Evolutionary conservation across 805 yeast genomes (phyloP), one percentile per base, ranked within the genome.

Genomic region (Pichia paraexigua): DNA sequence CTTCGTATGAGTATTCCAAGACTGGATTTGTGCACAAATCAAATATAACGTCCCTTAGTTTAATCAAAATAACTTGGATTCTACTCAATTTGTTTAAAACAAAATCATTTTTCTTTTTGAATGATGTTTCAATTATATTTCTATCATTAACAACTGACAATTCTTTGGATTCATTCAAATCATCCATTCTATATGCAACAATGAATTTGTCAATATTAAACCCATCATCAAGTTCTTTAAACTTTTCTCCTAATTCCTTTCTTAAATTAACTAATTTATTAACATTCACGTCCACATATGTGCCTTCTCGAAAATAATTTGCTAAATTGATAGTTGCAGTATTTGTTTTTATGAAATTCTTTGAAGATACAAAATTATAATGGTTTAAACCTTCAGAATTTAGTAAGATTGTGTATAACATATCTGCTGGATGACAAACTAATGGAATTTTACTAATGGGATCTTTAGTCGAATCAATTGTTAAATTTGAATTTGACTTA

Each of bases 1-100:
- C 81, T 3, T 73, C 71, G 57, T 67, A 79, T 10, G 67, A 56
- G 59, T 80, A 83, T 40, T 61, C 63, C 56, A 71, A 74, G 13
- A 60, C 57, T 0, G 79, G 76, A 27, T 68, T 54, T 9, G 71
- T 71, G n/a, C 73, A 58, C 13, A 73, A 53, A 50, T 75, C 71
- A 1, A 58, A 24, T 9, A 61, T 46, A n/a, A 67, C 49, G 24
- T 62, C 62, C 15, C 63, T 62, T 43, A 77, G 54, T 48, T 67
- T 70, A 9, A 57, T 47, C 5, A 67, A 43, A 30, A 73, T 54
- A 8, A 61, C 43, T 49, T 64, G 66, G 6, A 64, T 41, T 21
- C 58, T 51, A 25, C 60, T 53, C 15, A 67, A 46, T 25, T 54
- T 53, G 17, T 49, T 46, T 22, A 64, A 46, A 2, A 64, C 44